Evolutionary conservation across 2,329 filamentous ascomycete species (phyloP).

Genomic region (Microcyclosporella mali): DNA sequence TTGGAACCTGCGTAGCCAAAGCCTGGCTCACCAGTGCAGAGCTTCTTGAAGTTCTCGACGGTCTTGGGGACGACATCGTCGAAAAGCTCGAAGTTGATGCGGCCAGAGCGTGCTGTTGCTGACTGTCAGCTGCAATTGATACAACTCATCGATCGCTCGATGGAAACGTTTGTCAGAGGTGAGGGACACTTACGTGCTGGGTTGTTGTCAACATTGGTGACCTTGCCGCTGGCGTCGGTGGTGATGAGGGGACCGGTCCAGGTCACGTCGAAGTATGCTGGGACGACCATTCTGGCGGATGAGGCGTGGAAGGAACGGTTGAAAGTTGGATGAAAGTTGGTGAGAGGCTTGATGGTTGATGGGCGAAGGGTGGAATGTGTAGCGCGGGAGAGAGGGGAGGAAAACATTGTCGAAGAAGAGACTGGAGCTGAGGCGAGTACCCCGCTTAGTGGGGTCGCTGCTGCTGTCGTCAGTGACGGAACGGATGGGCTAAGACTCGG

Average conservation of each 20-base stretch:
- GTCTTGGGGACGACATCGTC: conserved; percentile 85
- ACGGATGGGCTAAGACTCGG: too few species aligned
- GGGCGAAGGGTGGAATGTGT: conserved; percentile 9
- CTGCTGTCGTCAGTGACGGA: too few species aligned
- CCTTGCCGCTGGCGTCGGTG: conserved; percentile 51
- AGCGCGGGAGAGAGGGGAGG: not conserved
- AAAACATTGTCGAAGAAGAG: not conserved
- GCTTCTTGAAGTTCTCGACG: conserved; percentile 89
- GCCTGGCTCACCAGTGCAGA: conserved; percentile 95
- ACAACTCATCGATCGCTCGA: not conserved
- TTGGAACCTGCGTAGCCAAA: conserved; percentile 70
- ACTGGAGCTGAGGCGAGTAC: too few species aligned
- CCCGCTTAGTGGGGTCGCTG: too few species aligned
- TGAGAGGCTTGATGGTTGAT: conserved; percentile 27
- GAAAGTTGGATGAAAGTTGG: conserved; percentile 34
- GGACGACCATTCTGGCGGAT: conserved; percentile 67
- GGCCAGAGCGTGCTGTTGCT: conserved; percentile 60
- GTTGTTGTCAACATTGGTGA: conserved; percentile 34
- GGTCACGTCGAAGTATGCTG: conserved; percentile 53
- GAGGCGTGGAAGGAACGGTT: conserved; percentile 55
- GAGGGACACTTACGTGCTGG: conserved; percentile 53
- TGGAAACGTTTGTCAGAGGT: conserved; percentile 4
- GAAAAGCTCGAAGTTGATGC: conserved; percentile 86
- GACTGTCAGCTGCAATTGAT: conserved; percentile 12
- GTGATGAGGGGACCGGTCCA: conserved; percentile 62